phyloP scores from a whole-genome alignment of 2,329 filamentous ascomycete genomes.

The Diaporthe destruens region DNA sequence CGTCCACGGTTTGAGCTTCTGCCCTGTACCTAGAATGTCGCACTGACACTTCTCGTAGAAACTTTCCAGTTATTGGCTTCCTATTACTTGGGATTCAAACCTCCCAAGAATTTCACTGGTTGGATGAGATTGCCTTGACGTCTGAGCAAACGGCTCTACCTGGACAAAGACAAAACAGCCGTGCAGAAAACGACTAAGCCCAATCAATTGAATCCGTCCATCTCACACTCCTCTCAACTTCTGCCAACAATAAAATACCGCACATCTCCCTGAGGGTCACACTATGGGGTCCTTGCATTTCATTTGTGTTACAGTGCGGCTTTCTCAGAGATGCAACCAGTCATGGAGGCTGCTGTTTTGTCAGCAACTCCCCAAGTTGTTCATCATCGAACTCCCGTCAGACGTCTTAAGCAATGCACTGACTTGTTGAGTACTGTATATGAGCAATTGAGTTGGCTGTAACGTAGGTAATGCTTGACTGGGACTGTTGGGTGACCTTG shows the following conservation, averaged over 20 bases:
- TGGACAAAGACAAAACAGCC: not conserved
- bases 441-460: too few relatives aligned
- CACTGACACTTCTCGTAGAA: not conserved
- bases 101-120: not conserved
- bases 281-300: not conserved
- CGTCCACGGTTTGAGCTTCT: not conserved
- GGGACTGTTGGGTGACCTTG: too few relatives aligned
- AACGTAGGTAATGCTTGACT: too few relatives aligned
- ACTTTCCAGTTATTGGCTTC: not conserved
- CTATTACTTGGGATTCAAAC: too few relatives aligned
- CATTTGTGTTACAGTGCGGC: not conserved
- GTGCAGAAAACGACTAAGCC: not conserved
- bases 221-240: not conserved
- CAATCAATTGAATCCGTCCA: not conserved
- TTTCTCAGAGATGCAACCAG: too few relatives aligned
- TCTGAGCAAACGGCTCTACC: not conserved
- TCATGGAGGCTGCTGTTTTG: not conserved
- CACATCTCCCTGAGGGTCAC: too few relatives aligned
- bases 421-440: not conserved
- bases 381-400: not conserved
- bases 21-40: not conserved
- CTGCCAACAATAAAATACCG: not conserved
- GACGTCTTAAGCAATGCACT: not conserved
- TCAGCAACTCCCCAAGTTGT: not conserved
- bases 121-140: not conserved